Percentiles rank a stretch among this genome's conserved stretches.
These are phyloP conservation scores for Coemansia sp. DNA, from an alignment of 192 early-diverging fungal genomes.

Conservation along the genomic window DNA sequence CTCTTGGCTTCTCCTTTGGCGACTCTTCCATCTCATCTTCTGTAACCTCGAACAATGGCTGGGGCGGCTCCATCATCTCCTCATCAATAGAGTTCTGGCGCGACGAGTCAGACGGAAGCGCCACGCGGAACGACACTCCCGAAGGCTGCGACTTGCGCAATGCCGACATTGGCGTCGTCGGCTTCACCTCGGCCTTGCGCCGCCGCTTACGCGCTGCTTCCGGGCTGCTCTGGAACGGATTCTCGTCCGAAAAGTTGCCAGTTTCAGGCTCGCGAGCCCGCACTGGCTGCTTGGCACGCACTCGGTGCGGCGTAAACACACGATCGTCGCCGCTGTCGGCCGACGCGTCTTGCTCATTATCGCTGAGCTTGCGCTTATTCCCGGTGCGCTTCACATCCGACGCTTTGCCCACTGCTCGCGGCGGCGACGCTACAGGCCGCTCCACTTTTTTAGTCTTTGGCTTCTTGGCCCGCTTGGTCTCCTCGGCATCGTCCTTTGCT, in stretches of 20 bases:
- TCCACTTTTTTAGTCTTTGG: slow-evolving; percentile 1
- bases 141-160: slow-evolving; percentile 54
- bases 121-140: slow-evolving; percentile 34
- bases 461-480: slow-evolving; percentile 6
- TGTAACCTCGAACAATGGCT: slow-evolving; percentile 2
- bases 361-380: slow-evolving; percentile 47
- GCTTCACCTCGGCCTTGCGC: slow-evolving; percentile 17
- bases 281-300: not conserved
- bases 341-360: slow-evolving; percentile 14
- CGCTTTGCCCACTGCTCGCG: slow-evolving; percentile 13
- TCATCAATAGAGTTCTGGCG: not conserved
- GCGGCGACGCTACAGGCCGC: not conserved
- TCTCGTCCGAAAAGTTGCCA: slow-evolving; percentile 48
- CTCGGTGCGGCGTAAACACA: slow-evolving; percentile 18
- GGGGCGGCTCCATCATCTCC: slow-evolving; percentile 2
- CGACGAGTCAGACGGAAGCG: slow-evolving; percentile 12
- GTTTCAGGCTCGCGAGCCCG: slow-evolving; percentile 1
- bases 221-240: slow-evolving; percentile 55
- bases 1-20: not conserved
- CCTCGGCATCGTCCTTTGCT: not conserved
- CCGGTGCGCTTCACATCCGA: slow-evolving; percentile 12
- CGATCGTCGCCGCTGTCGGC: slow-evolving; percentile 29
- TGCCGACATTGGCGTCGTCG: slow-evolving; percentile 37
- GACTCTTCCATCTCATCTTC: not conserved
- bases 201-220: slow-evolving; percentile 34